A percentile compares a stretch with the other conserved stretches of the same genome.
phyloP scores from a whole-genome alignment of 495 filamentous ascomycete genomes.

The Lichenothelia convexa region DNA sequence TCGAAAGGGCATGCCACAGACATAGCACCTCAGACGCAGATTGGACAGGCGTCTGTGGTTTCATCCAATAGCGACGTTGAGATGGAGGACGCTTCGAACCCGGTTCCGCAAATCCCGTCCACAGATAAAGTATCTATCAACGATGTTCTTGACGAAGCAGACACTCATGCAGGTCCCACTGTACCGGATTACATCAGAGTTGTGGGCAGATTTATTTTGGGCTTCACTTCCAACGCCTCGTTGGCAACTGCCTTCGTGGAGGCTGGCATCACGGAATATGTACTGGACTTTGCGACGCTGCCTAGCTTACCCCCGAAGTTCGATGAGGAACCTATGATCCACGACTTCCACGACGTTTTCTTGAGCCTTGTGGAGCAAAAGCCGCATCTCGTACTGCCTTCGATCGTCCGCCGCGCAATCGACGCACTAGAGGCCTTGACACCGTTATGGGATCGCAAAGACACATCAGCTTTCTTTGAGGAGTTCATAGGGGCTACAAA shows the following conservation, averaged over 20 bases:
- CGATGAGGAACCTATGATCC: slow-evolving; percentile 41
- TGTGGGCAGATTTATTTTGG: slow-evolving; percentile 52
- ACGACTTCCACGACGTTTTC: slow-evolving; percentile 52
- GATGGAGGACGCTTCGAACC: slow-evolving; percentile 9
- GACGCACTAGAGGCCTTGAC: slow-evolving; percentile 48
- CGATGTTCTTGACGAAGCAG: slow-evolving; percentile 10
- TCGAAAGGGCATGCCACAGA: no score
- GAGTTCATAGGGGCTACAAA: slow-evolving; percentile 29
- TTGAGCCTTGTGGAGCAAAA: slow-evolving; percentile 67
- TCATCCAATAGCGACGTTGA: slow-evolving; percentile 7
- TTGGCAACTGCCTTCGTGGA: slow-evolving; percentile 62
- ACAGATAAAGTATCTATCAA: background rate
- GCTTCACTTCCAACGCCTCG: slow-evolving; percentile 57
- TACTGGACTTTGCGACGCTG: slow-evolving; percentile 68
- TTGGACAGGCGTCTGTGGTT: background rate
- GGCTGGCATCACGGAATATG: slow-evolving; percentile 58
- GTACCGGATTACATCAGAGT: slow-evolving; percentile 54
- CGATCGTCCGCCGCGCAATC: slow-evolving; percentile 53
- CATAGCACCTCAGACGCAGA: background rate
- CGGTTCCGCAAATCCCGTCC: background rate
- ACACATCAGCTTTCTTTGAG: slow-evolving; percentile 43
- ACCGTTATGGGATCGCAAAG: slow-evolving; percentile 38
- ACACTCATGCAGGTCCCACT: slow-evolving; percentile 31
- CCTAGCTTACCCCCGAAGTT: slow-evolving; percentile 63
- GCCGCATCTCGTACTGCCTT: slow-evolving; percentile 64